A percentile compares a stretch with the other conserved stretches of the same genome.
These are phyloP conservation scores for Davidsoniella neocaledoniae DNA, from an alignment of 2,329 filamentous ascomycete species.

Conservation along the genomic window DNA sequence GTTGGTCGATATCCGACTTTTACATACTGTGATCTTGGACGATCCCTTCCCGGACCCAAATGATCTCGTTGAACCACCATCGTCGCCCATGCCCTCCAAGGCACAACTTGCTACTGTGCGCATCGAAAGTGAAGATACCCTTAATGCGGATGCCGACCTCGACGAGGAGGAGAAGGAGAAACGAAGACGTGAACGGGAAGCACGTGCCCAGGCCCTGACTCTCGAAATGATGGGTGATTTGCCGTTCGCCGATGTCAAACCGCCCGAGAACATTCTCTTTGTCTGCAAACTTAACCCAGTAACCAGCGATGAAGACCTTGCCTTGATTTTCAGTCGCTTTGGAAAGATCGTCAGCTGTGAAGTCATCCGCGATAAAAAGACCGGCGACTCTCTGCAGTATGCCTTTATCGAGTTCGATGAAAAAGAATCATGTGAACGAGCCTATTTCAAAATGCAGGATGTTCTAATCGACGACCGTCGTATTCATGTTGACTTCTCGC, in stretches of 20 bases:
- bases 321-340: conserved; percentile 93
- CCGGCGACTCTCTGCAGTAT: conserved; percentile 89
- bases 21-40: conserved; percentile 81
- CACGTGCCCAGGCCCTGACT: conserved; percentile 81
- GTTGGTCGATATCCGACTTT: conserved; percentile 84
- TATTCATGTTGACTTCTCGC: conserved; percentile 97
- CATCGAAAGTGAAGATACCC: conserved; percentile 73
- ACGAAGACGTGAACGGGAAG: conserved; percentile 71
- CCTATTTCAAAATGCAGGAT: conserved; percentile 98
- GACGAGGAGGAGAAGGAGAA: conserved; percentile 72
- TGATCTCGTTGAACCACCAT: conserved; percentile 46
- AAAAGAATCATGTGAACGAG: conserved; percentile 80
- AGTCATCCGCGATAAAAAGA: conserved; percentile 85
- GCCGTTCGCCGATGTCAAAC: conserved; percentile 92
- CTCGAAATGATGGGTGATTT: conserved; percentile 96
- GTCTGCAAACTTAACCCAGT: conserved; percentile 98
- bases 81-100: conserved; percentile 65
- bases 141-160: conserved; percentile 51
- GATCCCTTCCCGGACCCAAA: conserved; percentile 75
- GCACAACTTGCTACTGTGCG: conserved; percentile 81
- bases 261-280: conserved; percentile 92
- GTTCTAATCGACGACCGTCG: conserved; percentile 93
- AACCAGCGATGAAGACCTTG: conserved; percentile 82
- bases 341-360: conserved; percentile 91
- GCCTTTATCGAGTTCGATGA: conserved; percentile 95